phyloP scores from a whole-genome alignment of 306 rosid genomes.

The Begonia masoniana region DNA sequence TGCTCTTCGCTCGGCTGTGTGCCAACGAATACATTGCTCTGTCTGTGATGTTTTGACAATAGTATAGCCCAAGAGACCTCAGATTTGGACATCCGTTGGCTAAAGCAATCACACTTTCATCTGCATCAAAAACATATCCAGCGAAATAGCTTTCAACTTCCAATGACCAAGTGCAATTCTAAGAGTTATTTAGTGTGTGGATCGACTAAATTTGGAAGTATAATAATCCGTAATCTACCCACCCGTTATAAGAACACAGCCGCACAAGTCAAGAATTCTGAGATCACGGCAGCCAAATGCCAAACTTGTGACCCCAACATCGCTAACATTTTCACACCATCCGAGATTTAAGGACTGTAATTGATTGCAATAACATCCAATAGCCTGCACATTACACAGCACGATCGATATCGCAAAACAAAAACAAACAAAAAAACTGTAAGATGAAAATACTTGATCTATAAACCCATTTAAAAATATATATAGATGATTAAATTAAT shows the following conservation, averaged over 20 bases:
- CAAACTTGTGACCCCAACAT: slow-evolving; percentile 75
- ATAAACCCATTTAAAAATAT: background rate
- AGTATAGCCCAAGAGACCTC: slow-evolving; percentile 81
- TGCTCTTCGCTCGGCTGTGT: slow-evolving; percentile 55
- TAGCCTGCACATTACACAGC: slow-evolving; percentile 39
- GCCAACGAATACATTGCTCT: slow-evolving; percentile 92
- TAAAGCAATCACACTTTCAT: slow-evolving; percentile 89
- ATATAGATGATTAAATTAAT: too few relatives aligned
- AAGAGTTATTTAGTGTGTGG: too few relatives aligned
- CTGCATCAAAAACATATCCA: slow-evolving; percentile 26
- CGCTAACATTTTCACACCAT: slow-evolving; percentile 81
- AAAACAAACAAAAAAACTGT: background rate
- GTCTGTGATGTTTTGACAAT: slow-evolving; percentile 89
- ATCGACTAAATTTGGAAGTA: too few relatives aligned
- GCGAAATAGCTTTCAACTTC: background rate
- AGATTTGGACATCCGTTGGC: slow-evolving; percentile 63
- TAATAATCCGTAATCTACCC: slow-evolving; percentile 25
- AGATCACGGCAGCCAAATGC: slow-evolving; percentile 92
- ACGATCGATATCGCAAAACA: background rate
- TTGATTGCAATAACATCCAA: slow-evolving; percentile 65
- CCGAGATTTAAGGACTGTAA: slow-evolving; percentile 78
- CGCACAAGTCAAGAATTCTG: slow-evolving; percentile 65
- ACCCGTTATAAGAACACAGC: slow-evolving; percentile 86
- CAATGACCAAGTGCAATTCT: too few relatives aligned
- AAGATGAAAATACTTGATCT: background rate